phyloP scores from a whole-genome alignment of 2,329 filamentous ascomycete species.

The Chlorencoelia australis region DNA sequence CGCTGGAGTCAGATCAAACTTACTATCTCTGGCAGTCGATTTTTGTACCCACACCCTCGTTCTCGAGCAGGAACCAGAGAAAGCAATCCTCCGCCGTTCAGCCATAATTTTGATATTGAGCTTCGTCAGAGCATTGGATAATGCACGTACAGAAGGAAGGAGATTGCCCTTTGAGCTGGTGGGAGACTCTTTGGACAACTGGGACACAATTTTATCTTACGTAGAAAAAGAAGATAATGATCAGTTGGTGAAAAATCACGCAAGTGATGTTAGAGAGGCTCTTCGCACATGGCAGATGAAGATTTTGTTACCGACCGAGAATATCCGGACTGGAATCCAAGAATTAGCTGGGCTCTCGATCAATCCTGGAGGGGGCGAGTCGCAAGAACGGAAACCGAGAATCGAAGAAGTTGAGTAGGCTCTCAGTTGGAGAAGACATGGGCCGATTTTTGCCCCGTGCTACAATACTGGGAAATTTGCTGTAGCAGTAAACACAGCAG shows the following conservation, averaged over 20 bases:
- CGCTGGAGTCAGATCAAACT: constrained; percentile 40
- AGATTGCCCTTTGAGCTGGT: constrained; percentile 44
- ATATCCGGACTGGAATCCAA: constrained; percentile 19
- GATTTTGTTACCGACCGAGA: constrained; percentile 20
- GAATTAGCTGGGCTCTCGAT: constrained; percentile 37
- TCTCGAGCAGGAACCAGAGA: constrained; percentile 49
- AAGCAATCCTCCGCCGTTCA: constrained; percentile 55
- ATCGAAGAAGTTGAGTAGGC: constrained; percentile 55
- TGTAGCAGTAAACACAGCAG: no score
- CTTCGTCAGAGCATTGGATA: constrained; percentile 50
- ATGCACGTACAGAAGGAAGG: constrained; percentile 36
- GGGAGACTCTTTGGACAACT: constrained; percentile 46
- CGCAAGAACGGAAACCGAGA: constrained; percentile 27
- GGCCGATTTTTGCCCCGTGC: no score
- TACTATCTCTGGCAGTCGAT: constrained; percentile 49
- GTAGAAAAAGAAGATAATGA: constrained; percentile 57
- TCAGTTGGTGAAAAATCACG: constrained; percentile 57
- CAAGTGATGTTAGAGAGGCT: constrained; percentile 55
- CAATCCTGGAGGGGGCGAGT: constrained; percentile 21
- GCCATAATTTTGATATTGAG: constrained; percentile 54
- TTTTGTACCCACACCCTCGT: constrained; percentile 52
- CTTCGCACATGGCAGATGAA: constrained; percentile 52
- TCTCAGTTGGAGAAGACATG: no score
- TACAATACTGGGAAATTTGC: constrained; percentile 29
- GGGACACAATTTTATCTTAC: constrained; percentile 53